Evolutionary conservation across 805 yeast species (phyloP), one percentile per base, ranked within the genome.

Genomic region (Zygotorulaspora sp.): DNA sequence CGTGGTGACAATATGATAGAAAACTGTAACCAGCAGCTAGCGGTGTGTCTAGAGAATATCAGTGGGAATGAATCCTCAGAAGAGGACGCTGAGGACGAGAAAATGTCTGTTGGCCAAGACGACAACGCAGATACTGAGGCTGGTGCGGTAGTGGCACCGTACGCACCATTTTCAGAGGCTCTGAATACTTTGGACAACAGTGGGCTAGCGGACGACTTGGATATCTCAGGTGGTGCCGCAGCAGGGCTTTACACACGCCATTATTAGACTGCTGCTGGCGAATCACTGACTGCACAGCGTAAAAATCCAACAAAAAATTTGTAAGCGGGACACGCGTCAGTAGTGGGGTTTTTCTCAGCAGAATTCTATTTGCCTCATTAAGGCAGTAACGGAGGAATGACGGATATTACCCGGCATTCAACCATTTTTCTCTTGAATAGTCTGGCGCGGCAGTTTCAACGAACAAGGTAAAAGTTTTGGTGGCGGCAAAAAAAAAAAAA

Each of bases 1-100:
- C 54, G 64, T 41, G 71, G 71, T 4, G 66, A 66, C 32, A 61
- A 58, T 14, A 44, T 67, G 58, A 65, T 68, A 2, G 48, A 45
- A 9, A 58, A 57, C 35, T 61, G 70, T 16, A 66, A 62, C 43
- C 52, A 56, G 12, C 69, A 70, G 3, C 35, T 69, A 12, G 53
- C 63, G 2, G 51, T 53, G 20, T 68, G 71, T 30, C 42, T 61
- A 47, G 65, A 60, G 35, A 29, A 57, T 18, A 45, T 44, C 40
- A 12, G 30, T 14, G 46, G 26, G n/a, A 36, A n/a, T n/a, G n/a
- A n/a, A n/a, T n/a, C n/a, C n/a, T n/a, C 38, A 9, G 47, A 38
- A 7, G 23, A 21, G 7, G 35, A 40, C 3, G 30, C 16, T 4
- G 32, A 31, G 12, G 32, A 24, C 12, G 29, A 37, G 2, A 29